These are phyloP conservation scores for Epicoccum nigrum DNA, from an alignment of 2,329 filamentous ascomycete genomes.

Conservation along the genomic window DNA sequence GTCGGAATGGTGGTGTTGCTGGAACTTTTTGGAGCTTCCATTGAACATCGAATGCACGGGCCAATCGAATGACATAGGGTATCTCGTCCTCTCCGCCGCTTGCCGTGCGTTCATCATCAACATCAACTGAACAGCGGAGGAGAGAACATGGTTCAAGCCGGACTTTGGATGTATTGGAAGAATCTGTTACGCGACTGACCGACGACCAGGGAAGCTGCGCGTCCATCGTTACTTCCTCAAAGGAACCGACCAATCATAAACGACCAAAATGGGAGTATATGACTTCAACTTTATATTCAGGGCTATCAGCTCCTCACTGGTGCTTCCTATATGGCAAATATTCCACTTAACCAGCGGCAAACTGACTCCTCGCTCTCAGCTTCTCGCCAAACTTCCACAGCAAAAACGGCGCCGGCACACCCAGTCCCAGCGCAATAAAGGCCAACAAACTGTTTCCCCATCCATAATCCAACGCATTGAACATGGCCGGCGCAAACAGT, in stretches of 20 bases:
- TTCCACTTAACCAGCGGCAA: conserved; percentile 50
- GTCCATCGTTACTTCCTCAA: no score
- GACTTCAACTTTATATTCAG: no score
- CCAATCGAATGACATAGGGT: conserved; percentile 16
- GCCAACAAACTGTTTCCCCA: conserved; percentile 51
- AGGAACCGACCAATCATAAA: no score
- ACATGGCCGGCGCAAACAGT: conserved; percentile 52
- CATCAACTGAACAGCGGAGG: neutral
- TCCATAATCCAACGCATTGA: conserved; percentile 48
- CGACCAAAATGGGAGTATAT: no score
- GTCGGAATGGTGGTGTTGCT: conserved; percentile 12
- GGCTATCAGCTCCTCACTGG: no score
- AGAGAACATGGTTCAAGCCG: no score
- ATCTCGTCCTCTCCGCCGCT: neutral
- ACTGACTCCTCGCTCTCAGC: conserved; percentile 56
- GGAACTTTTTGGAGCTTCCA: conserved; percentile 21
- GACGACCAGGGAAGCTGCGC: no score
- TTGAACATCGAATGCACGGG: conserved; percentile 3
- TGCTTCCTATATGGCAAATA: neutral
- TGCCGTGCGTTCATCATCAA: no score
- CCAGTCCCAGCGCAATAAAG: conserved; percentile 45
- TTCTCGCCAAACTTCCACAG: conserved; percentile 58
- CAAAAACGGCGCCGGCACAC: conserved; percentile 57
- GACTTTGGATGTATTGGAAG: no score
- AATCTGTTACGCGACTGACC: no score